phyloP scores from a whole-genome alignment of 345 rosid genomes.

The Arabidopsis suecica region DNA sequence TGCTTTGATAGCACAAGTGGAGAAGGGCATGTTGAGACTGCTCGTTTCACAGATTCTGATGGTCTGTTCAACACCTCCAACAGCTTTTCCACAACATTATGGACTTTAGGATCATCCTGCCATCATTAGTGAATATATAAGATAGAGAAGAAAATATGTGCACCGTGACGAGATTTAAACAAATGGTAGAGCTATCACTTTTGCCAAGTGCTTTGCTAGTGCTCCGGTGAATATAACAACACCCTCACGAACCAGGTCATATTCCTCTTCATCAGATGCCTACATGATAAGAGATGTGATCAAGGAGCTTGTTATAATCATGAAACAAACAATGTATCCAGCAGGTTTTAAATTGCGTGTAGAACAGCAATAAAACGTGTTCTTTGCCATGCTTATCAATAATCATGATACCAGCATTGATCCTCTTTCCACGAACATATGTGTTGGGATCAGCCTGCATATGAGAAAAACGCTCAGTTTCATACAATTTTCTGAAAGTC shows the following conservation, averaged over 20 bases:
- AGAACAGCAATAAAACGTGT: conserved; percentile 70
- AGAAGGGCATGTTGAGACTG: too few relatives aligned
- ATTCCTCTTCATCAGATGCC: conserved; percentile 92
- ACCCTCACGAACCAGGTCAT: conserved; percentile 97
- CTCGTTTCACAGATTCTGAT: conserved; percentile 99
- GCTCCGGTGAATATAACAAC: conserved; percentile 98
- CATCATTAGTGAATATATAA: conserved; percentile 35
- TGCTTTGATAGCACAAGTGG: conserved; percentile 84
- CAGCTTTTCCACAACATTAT: conserved; percentile 88
- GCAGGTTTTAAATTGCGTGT: conserved; percentile 25
- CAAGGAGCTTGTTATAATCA: background rate
- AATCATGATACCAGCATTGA: conserved; percentile 90
- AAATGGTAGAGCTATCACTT: conserved; percentile 52
- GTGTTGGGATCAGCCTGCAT: conserved; percentile 93
- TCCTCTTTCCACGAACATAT: conserved; percentile 99
- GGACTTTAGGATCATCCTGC: conserved; percentile 98
- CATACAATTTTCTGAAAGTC: conserved; percentile 8
- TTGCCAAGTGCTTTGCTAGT: conserved; percentile 88
- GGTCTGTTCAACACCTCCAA: conserved; percentile 96
- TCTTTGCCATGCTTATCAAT: conserved; percentile 93
- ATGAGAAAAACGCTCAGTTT: conserved; percentile 17
- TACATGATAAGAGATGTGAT: conserved; percentile 45
- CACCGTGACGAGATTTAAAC: background rate
- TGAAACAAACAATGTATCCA: conserved; percentile 13
- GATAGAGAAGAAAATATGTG: conserved; percentile 25